phyloP scores from a whole-genome alignment of 108 stramenopile genomes.

The Stephanodiscus triporus region DNA sequence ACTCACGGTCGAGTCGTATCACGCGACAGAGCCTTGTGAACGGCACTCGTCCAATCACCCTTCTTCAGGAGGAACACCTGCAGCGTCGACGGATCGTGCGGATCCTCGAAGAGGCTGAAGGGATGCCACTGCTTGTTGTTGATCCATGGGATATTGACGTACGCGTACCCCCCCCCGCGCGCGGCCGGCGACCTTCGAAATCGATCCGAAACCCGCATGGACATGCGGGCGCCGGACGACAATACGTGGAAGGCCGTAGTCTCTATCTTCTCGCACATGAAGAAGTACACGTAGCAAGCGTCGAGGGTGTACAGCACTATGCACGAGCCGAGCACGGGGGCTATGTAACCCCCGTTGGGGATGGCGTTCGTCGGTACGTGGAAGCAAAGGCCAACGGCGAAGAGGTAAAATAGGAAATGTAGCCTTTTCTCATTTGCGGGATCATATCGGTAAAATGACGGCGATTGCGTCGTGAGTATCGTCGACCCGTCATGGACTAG shows the following conservation, averaged over 20 bases:
- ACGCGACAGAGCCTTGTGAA: constrained; percentile 15
- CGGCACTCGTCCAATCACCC: constrained; percentile 24
- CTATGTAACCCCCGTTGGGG: constrained; percentile 50
- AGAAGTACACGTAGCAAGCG: constrained; percentile 31
- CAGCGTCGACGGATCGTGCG: constrained; percentile 21
- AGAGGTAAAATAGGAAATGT: constrained; percentile 53
- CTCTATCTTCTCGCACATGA: constrained; percentile 57
- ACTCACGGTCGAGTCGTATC: constrained; percentile 6
- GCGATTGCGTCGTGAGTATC: background rate
- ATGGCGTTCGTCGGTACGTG: constrained; percentile 29
- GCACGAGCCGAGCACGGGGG: constrained; percentile 36
- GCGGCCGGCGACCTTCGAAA: constrained; percentile 10
- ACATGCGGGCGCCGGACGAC: constrained; percentile 41
- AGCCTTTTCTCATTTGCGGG: background rate
- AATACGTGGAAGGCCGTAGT: constrained; percentile 40
- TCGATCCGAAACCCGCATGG: constrained; percentile 41
- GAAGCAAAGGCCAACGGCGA: constrained; percentile 41
- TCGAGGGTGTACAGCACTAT: constrained; percentile 48
- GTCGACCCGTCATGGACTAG: background rate
- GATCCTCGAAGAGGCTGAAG: constrained; percentile 52
- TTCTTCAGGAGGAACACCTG: constrained; percentile 52
- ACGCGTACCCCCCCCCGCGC: constrained; percentile 33
- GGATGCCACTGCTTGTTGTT: constrained; percentile 54
- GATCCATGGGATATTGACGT: constrained; percentile 49
- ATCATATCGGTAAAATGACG: too few relatives aligned